phyloP scores from a whole-genome alignment of 1,139 yeast species.

The Protomyces inundatus region DNA sequence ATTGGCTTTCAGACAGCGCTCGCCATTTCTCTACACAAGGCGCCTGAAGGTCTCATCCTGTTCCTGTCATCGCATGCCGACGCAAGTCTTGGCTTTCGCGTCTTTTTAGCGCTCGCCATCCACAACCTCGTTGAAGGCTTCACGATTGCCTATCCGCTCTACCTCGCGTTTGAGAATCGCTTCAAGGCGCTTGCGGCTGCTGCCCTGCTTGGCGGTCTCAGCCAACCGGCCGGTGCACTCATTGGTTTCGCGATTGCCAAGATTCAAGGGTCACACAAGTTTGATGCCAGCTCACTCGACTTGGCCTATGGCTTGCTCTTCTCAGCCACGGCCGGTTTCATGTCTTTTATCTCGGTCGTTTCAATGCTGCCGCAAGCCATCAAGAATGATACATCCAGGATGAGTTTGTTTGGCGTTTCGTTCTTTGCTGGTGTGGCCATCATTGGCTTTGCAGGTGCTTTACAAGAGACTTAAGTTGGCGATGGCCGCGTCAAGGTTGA shows the following conservation, averaged over 20 bases:
- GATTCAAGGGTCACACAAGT: neutral
- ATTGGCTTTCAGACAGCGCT: conserved; percentile 87
- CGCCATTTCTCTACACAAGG: conserved; percentile 81
- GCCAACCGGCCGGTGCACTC: conserved; percentile 87
- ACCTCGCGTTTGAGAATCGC: conserved; percentile 62
- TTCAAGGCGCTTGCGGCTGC: conserved; percentile 60
- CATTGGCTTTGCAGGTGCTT: conserved; percentile 3
- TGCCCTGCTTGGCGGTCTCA: conserved; percentile 67
- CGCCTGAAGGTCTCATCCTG: conserved; percentile 92
- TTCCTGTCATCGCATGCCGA: conserved; percentile 74
- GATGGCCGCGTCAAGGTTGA: neutral
- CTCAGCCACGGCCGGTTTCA: conserved; percentile 24
- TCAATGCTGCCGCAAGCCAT: conserved; percentile 26
- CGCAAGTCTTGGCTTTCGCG: conserved; percentile 65
- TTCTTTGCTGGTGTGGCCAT: conserved; percentile 21
- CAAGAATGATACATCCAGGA: conserved; percentile 11
- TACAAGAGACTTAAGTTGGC: neutral
- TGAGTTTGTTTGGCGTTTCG: conserved; percentile 5
- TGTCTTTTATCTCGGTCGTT: conserved; percentile 24
- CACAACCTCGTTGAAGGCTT: conserved; percentile 97
- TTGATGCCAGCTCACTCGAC: conserved; percentile 1
- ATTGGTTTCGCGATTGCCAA: conserved; percentile 50
- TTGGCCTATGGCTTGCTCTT: conserved; percentile 33
- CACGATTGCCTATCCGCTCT: conserved; percentile 85
- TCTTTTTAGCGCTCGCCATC: conserved; percentile 74